A percentile compares a stretch with the other conserved stretches of the same genome.
Evolutionary conservation across 805 yeast species (phyloP).

Genomic region (Danielozyma ontarioensis): DNA sequence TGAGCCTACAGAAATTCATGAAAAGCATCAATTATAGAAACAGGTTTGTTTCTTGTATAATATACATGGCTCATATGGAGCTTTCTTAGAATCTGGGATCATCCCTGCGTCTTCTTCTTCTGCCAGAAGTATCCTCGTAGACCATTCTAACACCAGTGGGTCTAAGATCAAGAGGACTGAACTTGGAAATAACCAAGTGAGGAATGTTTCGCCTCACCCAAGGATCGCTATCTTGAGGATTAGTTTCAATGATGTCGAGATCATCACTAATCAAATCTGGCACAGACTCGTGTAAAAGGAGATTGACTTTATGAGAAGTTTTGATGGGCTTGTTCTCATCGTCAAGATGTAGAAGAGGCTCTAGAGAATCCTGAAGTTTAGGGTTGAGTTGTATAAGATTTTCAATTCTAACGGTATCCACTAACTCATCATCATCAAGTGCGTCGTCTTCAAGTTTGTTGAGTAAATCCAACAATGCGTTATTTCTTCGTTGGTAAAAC

Average conservation of each 20-base stretch:
- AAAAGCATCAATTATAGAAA: not conserved
- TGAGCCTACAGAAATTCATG: not conserved
- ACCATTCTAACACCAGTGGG: slow-evolving; percentile 16
- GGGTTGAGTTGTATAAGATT: slow-evolving; percentile 19
- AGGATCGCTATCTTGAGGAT: slow-evolving; percentile 34
- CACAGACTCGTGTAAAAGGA: slow-evolving; percentile 29
- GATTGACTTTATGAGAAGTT: slow-evolving; percentile 17
- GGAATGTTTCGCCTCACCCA: slow-evolving; percentile 36
- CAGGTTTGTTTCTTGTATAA: not conserved
- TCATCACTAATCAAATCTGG: slow-evolving; percentile 37
- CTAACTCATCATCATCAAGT: slow-evolving; percentile 1
- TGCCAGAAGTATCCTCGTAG: slow-evolving; percentile 5
- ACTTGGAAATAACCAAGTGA: slow-evolving; percentile 28
- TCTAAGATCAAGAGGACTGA: slow-evolving; percentile 25
- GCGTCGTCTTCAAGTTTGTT: slow-evolving; percentile 10
- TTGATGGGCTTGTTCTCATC: slow-evolving; percentile 8
- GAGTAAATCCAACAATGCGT: slow-evolving; percentile 29
- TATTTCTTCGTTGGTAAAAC: slow-evolving; percentile 31
- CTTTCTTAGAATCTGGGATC: not conserved
- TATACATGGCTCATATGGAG: not conserved
- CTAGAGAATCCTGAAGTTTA: slow-evolving; percentile 10
- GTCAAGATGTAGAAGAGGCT: slow-evolving; percentile 11
- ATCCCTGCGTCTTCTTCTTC: slow-evolving; percentile 6
- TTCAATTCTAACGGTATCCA: slow-evolving; percentile 14
- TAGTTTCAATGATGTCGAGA: slow-evolving; percentile 25